Conservation (phyloP, 2,329 filamentous ascomycete genomes). For the Chaetoscypha palmicola region DNA sequence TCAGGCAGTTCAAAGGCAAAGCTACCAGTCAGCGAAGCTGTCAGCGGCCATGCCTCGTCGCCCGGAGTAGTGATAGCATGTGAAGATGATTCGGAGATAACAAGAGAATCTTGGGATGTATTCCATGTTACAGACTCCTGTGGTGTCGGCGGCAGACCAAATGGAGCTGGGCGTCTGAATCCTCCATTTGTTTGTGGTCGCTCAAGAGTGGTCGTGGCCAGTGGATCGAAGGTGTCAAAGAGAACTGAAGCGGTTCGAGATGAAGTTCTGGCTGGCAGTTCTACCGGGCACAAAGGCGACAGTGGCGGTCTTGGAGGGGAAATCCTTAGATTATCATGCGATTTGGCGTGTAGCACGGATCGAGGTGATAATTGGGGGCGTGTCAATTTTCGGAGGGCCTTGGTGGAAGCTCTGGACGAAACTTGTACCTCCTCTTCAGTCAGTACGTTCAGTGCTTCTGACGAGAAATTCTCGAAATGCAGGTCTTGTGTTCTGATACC, state of each 20-base stretch:
- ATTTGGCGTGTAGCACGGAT: slow-evolving; percentile 33
- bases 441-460: slow-evolving; percentile 33
- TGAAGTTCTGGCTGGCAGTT: slow-evolving; percentile 47
- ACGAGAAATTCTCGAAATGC: slow-evolving; percentile 44
- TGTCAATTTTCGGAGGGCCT: slow-evolving; percentile 14
- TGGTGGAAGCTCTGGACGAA: slow-evolving; percentile 14
- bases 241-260: slow-evolving; percentile 43
- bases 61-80: slow-evolving; percentile 39
- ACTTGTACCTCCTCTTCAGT: slow-evolving; percentile 11
- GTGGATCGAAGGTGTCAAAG: slow-evolving; percentile 38
- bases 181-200: slow-evolving; percentile 40
- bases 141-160: slow-evolving; percentile 23
- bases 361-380: slow-evolving; percentile 16
- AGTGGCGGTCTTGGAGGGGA: slow-evolving; percentile 43
- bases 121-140: background rate
- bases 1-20: slow-evolving; percentile 41
- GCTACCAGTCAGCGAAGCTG: slow-evolving; percentile 16
- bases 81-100: slow-evolving; percentile 17
- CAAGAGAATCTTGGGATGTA: background rate
- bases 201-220: slow-evolving; percentile 33
- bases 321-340: slow-evolving; percentile 32
- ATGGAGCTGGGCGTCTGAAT: slow-evolving; percentile 40
- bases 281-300: slow-evolving; percentile 34
- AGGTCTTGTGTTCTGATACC: slow-evolving; percentile 37
- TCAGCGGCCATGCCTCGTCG: slow-evolving; percentile 40